A percentile compares a stretch with the other conserved stretches of the same genome.
These are phyloP conservation scores for Trichocomaceae sp. DNA, from an alignment of 2,329 filamentous ascomycete species.

Conservation along the genomic window DNA sequence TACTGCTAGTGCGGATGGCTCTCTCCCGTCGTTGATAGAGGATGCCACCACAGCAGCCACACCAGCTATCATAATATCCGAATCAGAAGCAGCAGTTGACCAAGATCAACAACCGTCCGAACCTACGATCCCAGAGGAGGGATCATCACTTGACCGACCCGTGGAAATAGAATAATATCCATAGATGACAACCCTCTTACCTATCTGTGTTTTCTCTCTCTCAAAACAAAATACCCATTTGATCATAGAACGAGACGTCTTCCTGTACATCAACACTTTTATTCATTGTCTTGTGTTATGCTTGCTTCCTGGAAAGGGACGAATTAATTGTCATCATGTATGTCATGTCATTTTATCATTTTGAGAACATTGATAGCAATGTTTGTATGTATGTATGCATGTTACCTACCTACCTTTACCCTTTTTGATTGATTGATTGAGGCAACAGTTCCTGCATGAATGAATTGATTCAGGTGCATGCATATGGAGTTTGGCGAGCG, in stretches of 20 bases:
- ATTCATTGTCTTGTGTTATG: not conserved
- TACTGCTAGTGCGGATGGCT: constrained; percentile 28
- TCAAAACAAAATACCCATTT: no score
- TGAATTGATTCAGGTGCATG: no score
- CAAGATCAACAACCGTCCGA: not conserved
- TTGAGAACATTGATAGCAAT: not conserved
- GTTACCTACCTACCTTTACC: not conserved
- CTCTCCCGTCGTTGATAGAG: constrained; percentile 28
- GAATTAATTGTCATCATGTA: not conserved
- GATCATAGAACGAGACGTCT: not conserved
- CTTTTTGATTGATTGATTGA: not conserved
- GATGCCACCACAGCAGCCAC: constrained; percentile 25
- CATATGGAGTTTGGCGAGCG: not conserved
- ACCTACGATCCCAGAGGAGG: not conserved
- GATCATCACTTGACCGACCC: constrained; percentile 12
- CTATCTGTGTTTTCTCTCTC: not conserved
- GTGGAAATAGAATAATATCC: constrained; percentile 7
- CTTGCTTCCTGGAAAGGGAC: not conserved
- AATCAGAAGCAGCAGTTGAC: constrained; percentile 6
- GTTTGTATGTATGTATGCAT: not conserved
- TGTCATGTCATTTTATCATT: not conserved
- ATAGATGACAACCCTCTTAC: not conserved
- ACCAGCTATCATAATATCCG: constrained; percentile 33
- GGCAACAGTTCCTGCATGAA: not conserved
- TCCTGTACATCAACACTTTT: not conserved